These are phyloP conservation scores for Cladochytrium replicatum DNA, from an alignment of 192 early-diverging fungal species.

Conservation along the genomic window DNA sequence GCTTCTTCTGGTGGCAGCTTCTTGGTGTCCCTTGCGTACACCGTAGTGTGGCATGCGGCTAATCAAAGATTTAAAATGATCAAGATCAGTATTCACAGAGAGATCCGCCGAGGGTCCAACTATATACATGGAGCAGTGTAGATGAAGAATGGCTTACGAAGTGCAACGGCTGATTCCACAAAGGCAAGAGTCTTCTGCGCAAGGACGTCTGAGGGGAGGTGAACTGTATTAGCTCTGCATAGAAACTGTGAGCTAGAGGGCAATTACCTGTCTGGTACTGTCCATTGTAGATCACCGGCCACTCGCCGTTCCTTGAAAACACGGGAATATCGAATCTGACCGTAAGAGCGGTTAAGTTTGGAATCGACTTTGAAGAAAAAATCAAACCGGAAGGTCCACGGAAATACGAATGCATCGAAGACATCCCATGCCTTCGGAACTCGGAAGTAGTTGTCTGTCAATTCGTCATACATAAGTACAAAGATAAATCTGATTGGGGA, in stretches of 20 bases:
- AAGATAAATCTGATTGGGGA: too few relatives aligned
- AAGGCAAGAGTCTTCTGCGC: constrained; percentile 6
- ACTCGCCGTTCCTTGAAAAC: constrained; percentile 47
- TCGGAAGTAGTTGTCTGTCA: constrained; percentile 26
- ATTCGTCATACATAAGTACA: constrained; percentile 31
- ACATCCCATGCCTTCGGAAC: constrained; percentile 25
- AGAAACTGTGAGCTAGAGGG: constrained; percentile 41
- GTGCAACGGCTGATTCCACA: constrained; percentile 5
- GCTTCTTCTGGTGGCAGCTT: background rate
- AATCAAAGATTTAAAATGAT: too few relatives aligned
- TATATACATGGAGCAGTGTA: constrained; percentile 50
- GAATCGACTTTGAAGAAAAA: too few relatives aligned
- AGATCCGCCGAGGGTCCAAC: too few relatives aligned
- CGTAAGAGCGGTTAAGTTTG: too few relatives aligned
- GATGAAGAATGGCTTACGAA: constrained; percentile 26
- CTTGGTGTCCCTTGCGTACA: constrained; percentile 16
- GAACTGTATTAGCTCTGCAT: constrained; percentile 21
- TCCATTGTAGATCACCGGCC: constrained; percentile 35
- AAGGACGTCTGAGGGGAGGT: constrained; percentile 29
- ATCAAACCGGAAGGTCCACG: constrained; percentile 48
- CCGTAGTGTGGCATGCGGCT: constrained; percentile 50
- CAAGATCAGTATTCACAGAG: too few relatives aligned
- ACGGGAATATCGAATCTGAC: too few relatives aligned
- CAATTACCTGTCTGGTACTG: constrained; percentile 47
- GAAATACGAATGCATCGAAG: constrained; percentile 33